Conservation (phyloP, 2,329 filamentous ascomycete genomes). For the Ramichloridium luteum region DNA sequence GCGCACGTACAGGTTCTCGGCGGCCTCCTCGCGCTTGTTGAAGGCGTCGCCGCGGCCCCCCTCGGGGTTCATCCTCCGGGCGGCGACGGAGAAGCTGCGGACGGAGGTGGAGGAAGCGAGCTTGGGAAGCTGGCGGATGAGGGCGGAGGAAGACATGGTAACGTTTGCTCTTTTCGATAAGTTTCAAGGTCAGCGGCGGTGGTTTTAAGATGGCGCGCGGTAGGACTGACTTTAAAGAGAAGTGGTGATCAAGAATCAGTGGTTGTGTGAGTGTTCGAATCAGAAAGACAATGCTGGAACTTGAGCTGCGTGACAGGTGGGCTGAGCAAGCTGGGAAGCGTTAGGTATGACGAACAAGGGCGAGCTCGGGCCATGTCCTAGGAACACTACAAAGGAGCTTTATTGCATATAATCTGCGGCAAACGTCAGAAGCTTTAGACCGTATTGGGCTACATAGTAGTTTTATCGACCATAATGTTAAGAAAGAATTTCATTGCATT, state of each 20-base stretch:
- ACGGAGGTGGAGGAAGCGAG: conserved; percentile 23
- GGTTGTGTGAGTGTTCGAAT: too few species aligned
- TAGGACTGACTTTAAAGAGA: too few species aligned
- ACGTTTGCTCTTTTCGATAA: not conserved
- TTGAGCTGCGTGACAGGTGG: too few species aligned
- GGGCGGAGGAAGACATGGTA: conserved; percentile 20
- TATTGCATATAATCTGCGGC: too few species aligned
- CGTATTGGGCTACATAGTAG: not conserved
- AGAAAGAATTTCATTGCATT: not conserved
- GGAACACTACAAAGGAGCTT: too few species aligned
- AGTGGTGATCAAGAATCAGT: too few species aligned
- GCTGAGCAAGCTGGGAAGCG: too few species aligned
- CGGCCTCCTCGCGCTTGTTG: conserved; percentile 78
- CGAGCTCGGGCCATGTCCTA: too few species aligned
- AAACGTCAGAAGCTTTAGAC: conserved; percentile 1
- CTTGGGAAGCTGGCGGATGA: conserved; percentile 30
- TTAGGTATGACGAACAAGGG: too few species aligned
- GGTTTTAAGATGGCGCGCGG: too few species aligned
- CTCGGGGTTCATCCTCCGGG: conserved; percentile 27
- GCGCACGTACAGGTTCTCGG: conserved; percentile 73
- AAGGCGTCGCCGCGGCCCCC: conserved; percentile 65
- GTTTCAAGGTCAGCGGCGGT: too few species aligned
- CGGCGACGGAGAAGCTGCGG: conserved; percentile 31
- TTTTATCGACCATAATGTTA: not conserved
- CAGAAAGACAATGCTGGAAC: too few species aligned